Conservation (phyloP, 306 rosid genomes). For the Casuarina glauca region DNA sequence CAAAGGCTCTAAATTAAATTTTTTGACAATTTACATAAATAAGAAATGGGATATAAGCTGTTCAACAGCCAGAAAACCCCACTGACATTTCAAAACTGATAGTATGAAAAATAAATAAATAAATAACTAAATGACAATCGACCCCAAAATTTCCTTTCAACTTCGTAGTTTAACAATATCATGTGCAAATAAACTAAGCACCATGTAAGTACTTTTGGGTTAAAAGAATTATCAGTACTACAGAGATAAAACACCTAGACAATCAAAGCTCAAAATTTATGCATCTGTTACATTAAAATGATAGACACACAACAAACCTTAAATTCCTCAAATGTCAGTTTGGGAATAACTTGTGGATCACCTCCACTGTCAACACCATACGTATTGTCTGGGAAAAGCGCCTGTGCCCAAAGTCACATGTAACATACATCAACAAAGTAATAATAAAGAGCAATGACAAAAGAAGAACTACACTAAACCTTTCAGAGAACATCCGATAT, state of each 20-base stretch:
- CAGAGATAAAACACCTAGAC: background rate
- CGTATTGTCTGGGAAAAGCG: conserved; percentile 92
- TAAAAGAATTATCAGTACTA: background rate
- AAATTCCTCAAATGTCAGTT: conserved; percentile 80
- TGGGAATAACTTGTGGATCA: conserved; percentile 89
- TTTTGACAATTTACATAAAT: background rate
- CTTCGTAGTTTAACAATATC: background rate
- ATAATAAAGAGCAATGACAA: conserved; percentile 17
- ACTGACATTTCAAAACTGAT: background rate
- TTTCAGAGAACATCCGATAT: background rate
- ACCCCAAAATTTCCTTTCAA: background rate
- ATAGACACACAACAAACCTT: conserved; percentile 54
- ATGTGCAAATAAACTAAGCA: background rate
- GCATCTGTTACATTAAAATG: background rate
- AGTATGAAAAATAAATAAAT: background rate
- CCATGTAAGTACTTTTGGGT: background rate
- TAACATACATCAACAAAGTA: conserved; percentile 9
- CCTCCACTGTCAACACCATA: conserved; percentile 99
- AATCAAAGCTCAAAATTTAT: background rate
- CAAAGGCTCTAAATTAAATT: background rate
- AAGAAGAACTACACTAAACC: conserved; percentile 7
- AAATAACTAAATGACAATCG: no score
- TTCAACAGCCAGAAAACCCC: background rate
- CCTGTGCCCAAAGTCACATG: conserved; percentile 47
- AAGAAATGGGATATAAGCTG: background rate